Base-by-base conservation (phyloP, 345 rosid species). In the Citrus reticulata region DNA sequence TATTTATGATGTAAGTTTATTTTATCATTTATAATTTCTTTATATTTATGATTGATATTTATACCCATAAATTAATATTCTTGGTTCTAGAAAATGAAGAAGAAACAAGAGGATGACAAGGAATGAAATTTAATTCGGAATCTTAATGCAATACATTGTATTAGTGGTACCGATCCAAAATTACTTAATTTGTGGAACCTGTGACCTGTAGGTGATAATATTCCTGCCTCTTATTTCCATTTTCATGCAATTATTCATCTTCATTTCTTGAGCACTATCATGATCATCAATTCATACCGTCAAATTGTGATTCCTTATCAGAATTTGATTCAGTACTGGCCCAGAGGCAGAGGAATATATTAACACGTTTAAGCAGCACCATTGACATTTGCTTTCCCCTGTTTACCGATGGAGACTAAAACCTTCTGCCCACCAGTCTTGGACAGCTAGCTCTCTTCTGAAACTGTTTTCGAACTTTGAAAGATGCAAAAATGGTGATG, bases 331-430 rank as follows among this genome's bases (percentile, higher is more conserved):
- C 72, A 67, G 22, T 14, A 37, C 37, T 14, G 11, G 13, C 29
- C 35, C 16, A 40, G 7, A 7, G 35, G 39, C 29, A 10, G 40
- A 27, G 61, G 77, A 46, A 74, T 60, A 55, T 10, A 34, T 55
- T 67, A 66, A 29, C 34, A 19, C 46, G 35, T 20, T 51, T n/a
- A 54, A 66, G 51, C 22, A 22, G 29, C 25, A 35, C 35, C n/a
- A 25, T 37, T 34, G 17, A 8, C 35, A 54, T 57, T 11, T 7
- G 25, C 35, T 20, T 73, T 6, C 51, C 22, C 51, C 54, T 68
- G 42, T 77, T 66, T 57, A 66, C 68, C 14, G 58, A 77, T 39
- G 29, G 40, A 19, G 79, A 77, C 79, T 68, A 6, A n/a, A 14
- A 67, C 32, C 66, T 66, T 75, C 32, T 34, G 40, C 68, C 68